These are phyloP conservation scores for Peniophora sp. DNA, from an alignment of 1,284 basidiomycete species.

Conservation along the genomic window DNA sequence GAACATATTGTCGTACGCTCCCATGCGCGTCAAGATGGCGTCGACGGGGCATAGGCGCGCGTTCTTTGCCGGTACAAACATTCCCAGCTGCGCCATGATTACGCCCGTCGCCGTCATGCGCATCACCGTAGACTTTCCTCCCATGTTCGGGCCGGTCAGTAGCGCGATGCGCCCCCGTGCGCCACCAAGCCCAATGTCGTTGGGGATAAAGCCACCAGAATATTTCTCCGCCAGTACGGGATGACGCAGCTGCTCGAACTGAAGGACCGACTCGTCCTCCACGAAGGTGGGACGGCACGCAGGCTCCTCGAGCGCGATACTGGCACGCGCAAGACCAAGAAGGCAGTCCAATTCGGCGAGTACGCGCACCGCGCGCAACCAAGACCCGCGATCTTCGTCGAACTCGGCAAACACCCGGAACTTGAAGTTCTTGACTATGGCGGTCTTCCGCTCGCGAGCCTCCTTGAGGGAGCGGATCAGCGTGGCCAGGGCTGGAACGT, in stretches of 20 bases:
- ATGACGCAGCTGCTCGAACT: conserved; percentile 81
- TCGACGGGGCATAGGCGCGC: conserved; percentile 93
- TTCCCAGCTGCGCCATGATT: conserved; percentile 98
- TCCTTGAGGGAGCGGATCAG: conserved; percentile 83
- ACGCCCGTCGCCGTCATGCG: conserved; percentile 96
- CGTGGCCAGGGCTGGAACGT: conserved; percentile 63
- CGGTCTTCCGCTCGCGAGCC: conserved; percentile 79
- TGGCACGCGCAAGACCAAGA: conserved; percentile 87
- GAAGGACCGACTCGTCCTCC: conserved; percentile 70
- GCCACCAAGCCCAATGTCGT: conserved; percentile 84
- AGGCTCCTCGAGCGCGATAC: conserved; percentile 85
- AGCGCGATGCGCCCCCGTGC: conserved; percentile 75
- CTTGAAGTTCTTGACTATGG: conserved; percentile 78
- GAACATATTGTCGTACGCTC: conserved; percentile 97
- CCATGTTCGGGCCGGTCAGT: conserved; percentile 93
- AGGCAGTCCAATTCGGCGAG: conserved; percentile 91
- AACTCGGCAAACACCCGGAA: conserved; percentile 79
- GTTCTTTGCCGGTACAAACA: conserved; percentile 84
- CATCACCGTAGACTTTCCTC: conserved; percentile 86
- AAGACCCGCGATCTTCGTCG: conserved; percentile 73
- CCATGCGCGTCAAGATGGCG: conserved; percentile 95
- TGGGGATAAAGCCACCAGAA: conserved; percentile 85
- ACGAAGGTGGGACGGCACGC: conserved; percentile 87
- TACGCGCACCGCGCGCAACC: conserved; percentile 73
- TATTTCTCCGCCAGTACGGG: conserved; percentile 67